A percentile compares a stretch with the other conserved stretches of the same genome.
Evolutionary conservation across 768 basidiomycete species (phyloP).

Genomic region (Pholiota microspora): DNA sequence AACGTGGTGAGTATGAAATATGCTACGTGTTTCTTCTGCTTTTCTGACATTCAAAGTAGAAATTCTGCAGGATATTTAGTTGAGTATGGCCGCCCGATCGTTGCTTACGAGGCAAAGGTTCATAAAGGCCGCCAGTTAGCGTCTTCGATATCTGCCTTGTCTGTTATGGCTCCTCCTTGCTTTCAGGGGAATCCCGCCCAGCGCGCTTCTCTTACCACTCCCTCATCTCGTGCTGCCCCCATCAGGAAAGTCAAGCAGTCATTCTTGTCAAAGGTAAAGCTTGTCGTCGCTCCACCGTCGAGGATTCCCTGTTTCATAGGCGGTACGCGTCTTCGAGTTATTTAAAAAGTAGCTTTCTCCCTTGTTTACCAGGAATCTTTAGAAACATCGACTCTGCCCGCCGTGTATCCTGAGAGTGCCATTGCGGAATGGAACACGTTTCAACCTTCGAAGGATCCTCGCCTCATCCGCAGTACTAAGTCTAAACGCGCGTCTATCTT

Average conservation of each 20-base stretch:
- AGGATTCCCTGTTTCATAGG: background rate
- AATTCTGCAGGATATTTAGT: background rate
- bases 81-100: background rate
- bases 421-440: background rate
- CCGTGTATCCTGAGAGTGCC: no score
- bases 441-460: background rate
- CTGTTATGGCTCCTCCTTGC: background rate
- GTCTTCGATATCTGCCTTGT: background rate
- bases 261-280: background rate
- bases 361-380: no score
- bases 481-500: background rate
- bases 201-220: background rate
- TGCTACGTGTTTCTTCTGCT: background rate
- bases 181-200: background rate
- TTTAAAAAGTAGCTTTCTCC: background rate
- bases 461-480: background rate
- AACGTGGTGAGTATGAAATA: background rate
- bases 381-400: no score
- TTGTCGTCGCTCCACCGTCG: background rate
- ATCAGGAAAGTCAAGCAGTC: background rate
- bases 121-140: background rate
- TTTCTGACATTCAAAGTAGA: background rate
- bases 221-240: background rate
- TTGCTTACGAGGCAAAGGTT: background rate
- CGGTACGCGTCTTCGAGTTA: background rate